Evolutionary conservation across 192 early-diverging fungal genomes (phyloP).

Genomic region (Coemansia sp.): DNA sequence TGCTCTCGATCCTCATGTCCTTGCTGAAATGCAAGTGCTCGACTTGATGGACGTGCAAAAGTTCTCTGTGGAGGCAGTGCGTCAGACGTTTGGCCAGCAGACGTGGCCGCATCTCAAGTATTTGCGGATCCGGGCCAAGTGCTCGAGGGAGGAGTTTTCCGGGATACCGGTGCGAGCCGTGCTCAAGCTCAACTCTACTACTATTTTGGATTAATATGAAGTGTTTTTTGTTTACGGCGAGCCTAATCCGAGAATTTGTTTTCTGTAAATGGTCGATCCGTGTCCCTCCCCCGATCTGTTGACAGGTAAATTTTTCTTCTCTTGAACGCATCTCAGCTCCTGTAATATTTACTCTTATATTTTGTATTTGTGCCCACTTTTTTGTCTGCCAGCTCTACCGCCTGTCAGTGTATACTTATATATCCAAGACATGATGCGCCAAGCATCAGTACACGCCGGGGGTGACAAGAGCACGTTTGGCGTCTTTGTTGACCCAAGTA

Average conservation of each 20-base stretch:
- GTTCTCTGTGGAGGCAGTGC: slow-evolving; percentile 41
- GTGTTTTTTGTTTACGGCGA: neutral
- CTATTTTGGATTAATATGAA: slow-evolving; percentile 31
- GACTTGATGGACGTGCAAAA: slow-evolving; percentile 55
- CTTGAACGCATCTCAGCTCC: neutral
- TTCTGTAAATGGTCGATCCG: neutral
- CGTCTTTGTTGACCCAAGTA: neutral
- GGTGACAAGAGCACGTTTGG: neutral
- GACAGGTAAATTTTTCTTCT: neutral
- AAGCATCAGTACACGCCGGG: neutral
- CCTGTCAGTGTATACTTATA: neutral
- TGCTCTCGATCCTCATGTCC: slow-evolving; percentile 31
- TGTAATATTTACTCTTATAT: neutral
- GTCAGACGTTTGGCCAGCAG: slow-evolving; percentile 41
- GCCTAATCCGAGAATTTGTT: neutral
- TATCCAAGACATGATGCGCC: neutral
- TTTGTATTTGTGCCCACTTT: neutral
- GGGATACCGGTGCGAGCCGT: slow-evolving; percentile 39
- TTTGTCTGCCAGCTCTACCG: neutral
- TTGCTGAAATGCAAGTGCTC: slow-evolving; percentile 43
- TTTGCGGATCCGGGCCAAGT: slow-evolving; percentile 46
- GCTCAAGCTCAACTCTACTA: slow-evolving; percentile 48
- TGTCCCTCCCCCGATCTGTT: neutral
- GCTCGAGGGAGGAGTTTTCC: slow-evolving; percentile 35
- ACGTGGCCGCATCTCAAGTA: slow-evolving; percentile 48